Evolutionary conservation across 768 basidiomycete genomes (phyloP).

Genomic region (Mycena galopus): DNA sequence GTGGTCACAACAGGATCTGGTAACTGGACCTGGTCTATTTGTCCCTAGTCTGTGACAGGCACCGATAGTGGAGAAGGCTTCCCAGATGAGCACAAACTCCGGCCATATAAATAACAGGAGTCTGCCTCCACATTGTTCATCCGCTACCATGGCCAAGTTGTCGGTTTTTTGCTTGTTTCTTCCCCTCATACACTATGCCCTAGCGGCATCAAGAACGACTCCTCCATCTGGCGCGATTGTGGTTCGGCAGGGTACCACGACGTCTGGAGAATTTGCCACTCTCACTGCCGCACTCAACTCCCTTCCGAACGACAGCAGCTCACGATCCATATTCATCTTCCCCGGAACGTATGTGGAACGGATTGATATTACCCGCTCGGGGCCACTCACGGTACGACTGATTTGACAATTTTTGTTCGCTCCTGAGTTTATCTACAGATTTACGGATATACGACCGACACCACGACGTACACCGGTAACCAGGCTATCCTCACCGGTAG

Average conservation of each 20-base stretch:
- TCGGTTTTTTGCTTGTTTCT: background rate
- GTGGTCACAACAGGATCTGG: no score
- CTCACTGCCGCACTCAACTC: conserved; percentile 56
- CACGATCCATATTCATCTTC: conserved; percentile 59
- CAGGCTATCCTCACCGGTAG: conserved; percentile 55
- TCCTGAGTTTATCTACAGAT: conserved; percentile 44
- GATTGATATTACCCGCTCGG: conserved; percentile 59
- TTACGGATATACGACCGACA: conserved; percentile 59
- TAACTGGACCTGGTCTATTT: no score
- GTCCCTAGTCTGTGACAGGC: no score
- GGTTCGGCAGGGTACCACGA: conserved; percentile 55
- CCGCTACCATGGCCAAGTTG: conserved; percentile 17
- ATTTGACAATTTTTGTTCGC: background rate
- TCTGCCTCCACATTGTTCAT: background rate
- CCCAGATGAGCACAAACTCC: background rate
- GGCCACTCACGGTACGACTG: conserved; percentile 53
- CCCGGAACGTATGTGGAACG: conserved; percentile 62
- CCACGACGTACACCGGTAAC: conserved; percentile 53
- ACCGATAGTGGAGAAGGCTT: no score
- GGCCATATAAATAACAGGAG: background rate
- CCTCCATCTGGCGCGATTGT: conserved; percentile 59
- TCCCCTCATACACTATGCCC: conserved; percentile 16
- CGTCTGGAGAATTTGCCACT: conserved; percentile 55
- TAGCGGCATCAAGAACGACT: conserved; percentile 53
- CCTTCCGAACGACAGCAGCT: conserved; percentile 55